Base-by-base conservation (phyloP, 1,284 basidiomycete genomes). In the Papiliotrema flavescens region DNA sequence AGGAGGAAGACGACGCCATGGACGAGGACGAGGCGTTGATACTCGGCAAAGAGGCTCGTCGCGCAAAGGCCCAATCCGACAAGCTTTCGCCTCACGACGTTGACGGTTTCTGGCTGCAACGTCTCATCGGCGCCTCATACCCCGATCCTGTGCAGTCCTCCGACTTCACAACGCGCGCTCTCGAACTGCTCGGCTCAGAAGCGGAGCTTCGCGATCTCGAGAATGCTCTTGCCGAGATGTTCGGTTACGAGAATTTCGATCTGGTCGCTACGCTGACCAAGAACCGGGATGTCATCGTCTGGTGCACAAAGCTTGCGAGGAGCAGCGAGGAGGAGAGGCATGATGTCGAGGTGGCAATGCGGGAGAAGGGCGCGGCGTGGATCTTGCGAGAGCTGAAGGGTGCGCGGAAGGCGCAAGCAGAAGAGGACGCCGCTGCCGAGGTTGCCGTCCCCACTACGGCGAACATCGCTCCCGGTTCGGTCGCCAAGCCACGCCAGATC, bases 81-180 rank as follows among this genome's bases (percentile, higher is more conserved):
- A 85, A 86, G 67, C 84, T 98, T 43, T 87, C 90, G 0, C 92
- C 93, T 0, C 91, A 95, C 64, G 83, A 89, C 46, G 86, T 98
- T 64, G 95, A 99, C 73, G 94, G 86, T 34, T 98, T 97, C 83
- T 99, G 94, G 93, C 89, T 98, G 0, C 96, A 98, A 72, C 86
- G 95, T 3, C 88, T 95, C 57, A 86, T 98, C 56, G 85, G 89
- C 0, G 85, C 89, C 68, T 83, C 91, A 35, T 98, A 97, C 71
- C 83, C 92, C 3, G 96, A 98, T 73, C 91, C 93, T 1, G 88
- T 95, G 64, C 95, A 94, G 32, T 89, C 93, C 1, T 87, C 91
- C 57, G 89, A 93, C 75, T 95, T 98, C 72, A 90, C 96, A 0
- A 79, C 87, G 1, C 80, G 86, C 13, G 91, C 95, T 0, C 85